Evolutionary conservation across 306 rosid species (phyloP).

Genomic region (Prosopis cineraria): DNA sequence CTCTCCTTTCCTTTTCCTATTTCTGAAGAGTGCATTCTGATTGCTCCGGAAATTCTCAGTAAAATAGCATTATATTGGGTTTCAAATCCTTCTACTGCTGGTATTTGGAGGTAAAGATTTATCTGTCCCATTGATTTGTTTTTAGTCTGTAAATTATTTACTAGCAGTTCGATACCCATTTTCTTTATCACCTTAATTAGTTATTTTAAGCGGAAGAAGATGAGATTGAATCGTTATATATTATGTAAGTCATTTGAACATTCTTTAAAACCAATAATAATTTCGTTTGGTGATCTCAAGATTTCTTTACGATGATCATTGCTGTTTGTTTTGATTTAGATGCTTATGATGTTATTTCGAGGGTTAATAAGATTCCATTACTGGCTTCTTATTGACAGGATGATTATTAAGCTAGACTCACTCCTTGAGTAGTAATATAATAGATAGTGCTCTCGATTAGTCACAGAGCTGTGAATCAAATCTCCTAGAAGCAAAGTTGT

Average conservation of each 20-base stretch:
- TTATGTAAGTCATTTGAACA: not conserved
- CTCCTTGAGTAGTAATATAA: not conserved
- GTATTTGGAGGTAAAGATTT: constrained; percentile 13
- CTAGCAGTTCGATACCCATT: not conserved
- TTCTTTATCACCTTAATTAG: not conserved
- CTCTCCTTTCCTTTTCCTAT: constrained; percentile 29
- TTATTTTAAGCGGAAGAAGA: not conserved
- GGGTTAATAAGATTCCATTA: not conserved
- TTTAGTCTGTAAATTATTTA: not conserved
- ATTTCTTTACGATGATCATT: not conserved
- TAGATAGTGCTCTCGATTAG: not conserved
- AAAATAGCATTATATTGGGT: constrained; percentile 1
- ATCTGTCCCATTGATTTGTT: not conserved
- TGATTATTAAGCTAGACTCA: not conserved
- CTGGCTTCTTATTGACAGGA: not conserved
- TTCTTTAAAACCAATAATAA: not conserved
- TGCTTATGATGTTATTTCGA: constrained; percentile 9
- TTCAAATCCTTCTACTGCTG: not conserved
- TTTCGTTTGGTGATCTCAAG: not conserved
- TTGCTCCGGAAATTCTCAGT: constrained; percentile 2
- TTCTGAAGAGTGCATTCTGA: not conserved
- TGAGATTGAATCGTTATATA: not conserved
- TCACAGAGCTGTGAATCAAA: constrained; percentile 10
- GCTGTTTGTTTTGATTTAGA: constrained; percentile 6
- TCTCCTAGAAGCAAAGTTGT: not conserved